Percentiles rank a stretch among this genome's conserved stretches.
Evolutionary conservation across 192 early-diverging fungal genomes (phyloP).

Genomic region (Coemansia sp.): DNA sequence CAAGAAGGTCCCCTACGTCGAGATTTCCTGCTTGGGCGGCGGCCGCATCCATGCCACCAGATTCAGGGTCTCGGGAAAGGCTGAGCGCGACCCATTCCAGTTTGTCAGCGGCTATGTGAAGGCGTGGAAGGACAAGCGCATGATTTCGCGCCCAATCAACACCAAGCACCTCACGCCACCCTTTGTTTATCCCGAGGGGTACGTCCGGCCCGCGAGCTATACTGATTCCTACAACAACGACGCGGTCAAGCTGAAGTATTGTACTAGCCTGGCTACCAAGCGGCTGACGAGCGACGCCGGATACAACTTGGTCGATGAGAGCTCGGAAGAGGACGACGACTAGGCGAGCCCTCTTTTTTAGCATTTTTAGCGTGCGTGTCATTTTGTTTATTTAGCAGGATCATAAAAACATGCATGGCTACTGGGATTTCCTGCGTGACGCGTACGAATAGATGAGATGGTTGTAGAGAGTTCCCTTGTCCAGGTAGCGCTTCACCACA

Average conservation of each 20-base stretch:
- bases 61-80: slow-evolving; percentile 34
- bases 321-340: background rate
- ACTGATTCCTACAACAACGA: background rate
- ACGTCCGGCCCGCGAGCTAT: slow-evolving; percentile 8
- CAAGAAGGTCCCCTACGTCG: slow-evolving; percentile 29
- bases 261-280: background rate
- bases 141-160: slow-evolving; percentile 9
- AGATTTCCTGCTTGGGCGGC: slow-evolving; percentile 38
- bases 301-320: background rate
- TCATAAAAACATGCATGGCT: no score
- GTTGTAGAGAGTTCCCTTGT: background rate
- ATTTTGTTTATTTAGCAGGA: no score
- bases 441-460: background rate
- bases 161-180: slow-evolving; percentile 16
- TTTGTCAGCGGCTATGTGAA: slow-evolving; percentile 38
- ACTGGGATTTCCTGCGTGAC: background rate
- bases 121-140: slow-evolving; percentile 10
- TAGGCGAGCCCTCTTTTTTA: no score
- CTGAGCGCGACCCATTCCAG: slow-evolving; percentile 23
- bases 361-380: no score
- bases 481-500: background rate
- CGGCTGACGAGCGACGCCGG: background rate
- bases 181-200: slow-evolving; percentile 28
- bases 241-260: background rate
- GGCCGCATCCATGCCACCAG: slow-evolving; percentile 29